Base-by-base conservation (phyloP, 2,329 filamentous ascomycete genomes). In the Fusarium nanum region DNA sequence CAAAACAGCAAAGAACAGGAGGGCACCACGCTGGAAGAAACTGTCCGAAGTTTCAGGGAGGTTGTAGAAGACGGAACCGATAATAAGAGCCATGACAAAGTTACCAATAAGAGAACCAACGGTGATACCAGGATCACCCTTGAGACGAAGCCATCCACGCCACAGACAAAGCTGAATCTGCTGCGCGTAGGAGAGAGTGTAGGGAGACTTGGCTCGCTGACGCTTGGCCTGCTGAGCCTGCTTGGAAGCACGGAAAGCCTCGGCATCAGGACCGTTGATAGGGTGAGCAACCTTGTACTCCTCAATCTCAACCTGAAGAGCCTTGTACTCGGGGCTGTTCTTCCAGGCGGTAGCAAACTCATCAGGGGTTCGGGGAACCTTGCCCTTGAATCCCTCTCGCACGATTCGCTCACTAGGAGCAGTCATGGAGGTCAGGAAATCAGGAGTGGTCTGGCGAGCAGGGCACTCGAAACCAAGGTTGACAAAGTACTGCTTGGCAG, bases 1-100 rank as follows among this genome's bases (percentile, higher is more conserved):
- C 64, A 97, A 84, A 75, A 94, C 90, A 72, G 93, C 92, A 77
- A 97, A 96, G 87, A 97, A 97, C 55, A 97, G 84, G 25, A 97
- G 85, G 46, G 92, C 90, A 70, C 92, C 92, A 66, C 93, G 89
- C 74, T 88, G 87, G 82, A 90, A 97, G 84, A 97, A 97, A 75
- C 90, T 93, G 20, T 79, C 76, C 1, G 92, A 91, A n/a, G 83
- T 85, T 1, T 84, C 76, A 28, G 86, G 78, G 40, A 97, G 81
- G 78, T 97, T 91, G 84, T 88, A 97, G 81, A 96, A 97, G 71
- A 97, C 90, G 69, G 90, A 91, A 55, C 91, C 81, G 64, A 97
- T 88, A 76, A 97, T 91, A 68, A 97, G 84, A 60, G 92, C 86
- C 88, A 95, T 92, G 71, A 88, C 81, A 48, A 90, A 87, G 80